Conservation (phyloP, 2,329 filamentous ascomycete genomes). For the Calonectria hongkongensis region DNA sequence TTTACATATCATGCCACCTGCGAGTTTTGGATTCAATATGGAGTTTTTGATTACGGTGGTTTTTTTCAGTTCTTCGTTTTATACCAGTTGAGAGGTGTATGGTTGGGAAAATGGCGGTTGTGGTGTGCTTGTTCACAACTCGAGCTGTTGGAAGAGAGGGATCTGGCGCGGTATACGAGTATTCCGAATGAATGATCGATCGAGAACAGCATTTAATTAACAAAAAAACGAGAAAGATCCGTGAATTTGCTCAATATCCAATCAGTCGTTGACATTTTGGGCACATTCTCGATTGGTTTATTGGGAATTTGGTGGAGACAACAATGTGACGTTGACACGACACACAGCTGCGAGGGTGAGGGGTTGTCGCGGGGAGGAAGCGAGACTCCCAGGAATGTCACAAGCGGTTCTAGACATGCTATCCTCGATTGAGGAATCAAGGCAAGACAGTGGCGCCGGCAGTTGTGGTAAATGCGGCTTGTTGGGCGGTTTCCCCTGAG, state of each 20-base stretch:
- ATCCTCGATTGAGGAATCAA: neutral
- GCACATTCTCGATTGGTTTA: neutral
- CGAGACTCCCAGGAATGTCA: neutral
- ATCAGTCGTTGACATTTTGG: neutral
- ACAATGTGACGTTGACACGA: neutral
- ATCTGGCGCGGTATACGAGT: neutral
- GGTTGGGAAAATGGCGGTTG: neutral
- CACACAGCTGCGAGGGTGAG: neutral
- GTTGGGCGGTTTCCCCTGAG: conserved; percentile 4
- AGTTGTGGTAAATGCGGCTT: neutral
- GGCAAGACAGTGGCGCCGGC: conserved; percentile 18
- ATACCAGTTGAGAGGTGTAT: neutral
- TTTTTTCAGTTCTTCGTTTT: neutral
- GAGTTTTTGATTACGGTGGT: neutral
- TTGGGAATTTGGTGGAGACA: neutral
- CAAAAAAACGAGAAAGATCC: no score
- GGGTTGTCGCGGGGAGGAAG: neutral
- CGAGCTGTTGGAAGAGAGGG: neutral
- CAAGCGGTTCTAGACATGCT: neutral
- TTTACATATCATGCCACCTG: neutral
- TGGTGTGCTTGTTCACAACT: neutral
- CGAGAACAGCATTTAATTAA: no score
- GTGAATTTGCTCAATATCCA: no score
- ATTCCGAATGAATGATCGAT: neutral
- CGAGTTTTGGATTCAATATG: neutral